Base-by-base conservation (phyloP, 306 rosid genomes). In the Prunus kanzakura region DNA sequence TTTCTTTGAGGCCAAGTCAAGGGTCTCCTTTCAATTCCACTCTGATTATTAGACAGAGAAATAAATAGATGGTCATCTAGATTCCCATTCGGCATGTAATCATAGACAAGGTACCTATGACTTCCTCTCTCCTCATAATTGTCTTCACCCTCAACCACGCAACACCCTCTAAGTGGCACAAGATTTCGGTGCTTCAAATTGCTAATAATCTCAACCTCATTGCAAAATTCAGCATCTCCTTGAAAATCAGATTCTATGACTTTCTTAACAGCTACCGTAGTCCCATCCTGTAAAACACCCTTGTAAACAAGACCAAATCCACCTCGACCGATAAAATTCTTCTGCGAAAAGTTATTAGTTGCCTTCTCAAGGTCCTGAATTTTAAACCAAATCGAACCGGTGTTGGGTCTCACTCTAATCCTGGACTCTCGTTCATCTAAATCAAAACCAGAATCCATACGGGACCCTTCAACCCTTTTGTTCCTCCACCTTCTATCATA, bases 1-100 rank as follows among this genome's bases (percentile, higher is more conserved):
- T 95, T 95, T 67, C 99, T 89, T 69, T 89, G 89, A 66, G 97
- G 99, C 99, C 99, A 95, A 64, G 97, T 90, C 91, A 95, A 69
- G 61, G 85, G 74, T 49, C 66, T 80, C 52, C 82, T 86, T 13
- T 16, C 75, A 58, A 77, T 77, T 73, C 81, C 85, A 74, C 80
- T 45, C 43, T 43, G 38, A 69, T 71, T 62, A 70, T 64, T 85
- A 64, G 69, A 16, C 41, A 81, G 55, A 19, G 46, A 16, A 57
- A 41, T 70, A 77, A 92, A 95, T 23, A 95, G 75, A 88, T 88
- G 91, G 23, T 87, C 89, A 41, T 95, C 96, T 3, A 95, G 86
- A 78, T 89, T 95, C 6, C 99, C 99, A 79, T 95, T 95, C 0
- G 96, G 99, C 99, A 95, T 95, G 84, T 88, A 91, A 62, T 95